These are phyloP conservation scores for Penicillium sumatraense DNA, from an alignment of 2,329 filamentous ascomycete genomes.

Conservation along the genomic window DNA sequence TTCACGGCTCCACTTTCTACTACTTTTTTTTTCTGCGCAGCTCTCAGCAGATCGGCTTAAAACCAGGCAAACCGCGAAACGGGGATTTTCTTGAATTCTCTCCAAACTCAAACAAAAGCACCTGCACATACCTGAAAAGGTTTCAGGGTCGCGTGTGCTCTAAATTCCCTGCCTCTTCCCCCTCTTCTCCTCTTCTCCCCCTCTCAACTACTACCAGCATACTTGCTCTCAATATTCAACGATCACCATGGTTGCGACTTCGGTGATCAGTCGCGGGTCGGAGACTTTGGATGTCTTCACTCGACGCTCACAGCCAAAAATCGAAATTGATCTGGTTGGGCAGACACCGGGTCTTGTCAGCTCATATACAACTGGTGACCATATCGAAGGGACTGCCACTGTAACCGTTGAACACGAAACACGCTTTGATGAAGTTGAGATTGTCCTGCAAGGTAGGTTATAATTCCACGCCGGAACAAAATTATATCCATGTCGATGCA, in stretches of 20 bases:
- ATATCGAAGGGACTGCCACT: slow-evolving; percentile 58
- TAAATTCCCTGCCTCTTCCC: background rate
- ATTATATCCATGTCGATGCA: slow-evolving; percentile 3
- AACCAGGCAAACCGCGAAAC: background rate
- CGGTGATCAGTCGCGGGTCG: slow-evolving; percentile 31
- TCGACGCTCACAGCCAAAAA: slow-evolving; percentile 33
- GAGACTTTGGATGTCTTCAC: slow-evolving; percentile 33
- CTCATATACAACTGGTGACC: slow-evolving; percentile 62
- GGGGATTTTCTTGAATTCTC: background rate
- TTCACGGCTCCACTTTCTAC: slow-evolving; percentile 30
- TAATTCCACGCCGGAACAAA: background rate
- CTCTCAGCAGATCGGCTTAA: background rate
- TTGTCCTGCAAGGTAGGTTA: slow-evolving; percentile 59
- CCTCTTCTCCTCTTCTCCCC: background rate
- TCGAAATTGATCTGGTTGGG: slow-evolving; percentile 35
- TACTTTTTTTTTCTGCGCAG: slow-evolving; percentile 17
- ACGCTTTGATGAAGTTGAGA: slow-evolving; percentile 62
- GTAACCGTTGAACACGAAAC: slow-evolving; percentile 58
- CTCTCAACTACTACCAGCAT: background rate
- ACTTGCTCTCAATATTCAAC: background rate
- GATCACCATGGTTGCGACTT: slow-evolving; percentile 26
- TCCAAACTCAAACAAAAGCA: background rate
- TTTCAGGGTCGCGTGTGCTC: background rate
- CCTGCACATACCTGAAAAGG: background rate
- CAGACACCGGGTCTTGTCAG: slow-evolving; percentile 45